Evolutionary conservation across 2,329 filamentous ascomycete genomes (phyloP), one percentile per base, ranked within the genome.

Genomic region (Cryphonectria parasitica): DNA sequence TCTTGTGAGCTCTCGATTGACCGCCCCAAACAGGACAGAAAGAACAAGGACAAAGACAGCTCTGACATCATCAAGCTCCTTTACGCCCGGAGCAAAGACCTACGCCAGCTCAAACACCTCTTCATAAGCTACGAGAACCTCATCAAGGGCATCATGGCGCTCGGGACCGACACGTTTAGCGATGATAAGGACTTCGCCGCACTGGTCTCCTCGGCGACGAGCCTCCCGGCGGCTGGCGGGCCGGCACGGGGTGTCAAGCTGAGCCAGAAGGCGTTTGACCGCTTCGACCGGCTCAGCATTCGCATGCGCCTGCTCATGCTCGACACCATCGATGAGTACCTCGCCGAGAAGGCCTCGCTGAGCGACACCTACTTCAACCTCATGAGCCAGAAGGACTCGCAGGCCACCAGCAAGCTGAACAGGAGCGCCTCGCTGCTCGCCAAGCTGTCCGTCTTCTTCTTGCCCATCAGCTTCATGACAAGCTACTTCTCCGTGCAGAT

Each of bases 341-440:
- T 93, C 31, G 87, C 87, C 39, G 91, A 93, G 78, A 93, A 93
- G 77, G 89, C 91, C 36, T 88, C 89, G 0, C 81, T 94, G 36
- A 90, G 91, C 3, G 87, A 88, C 73, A 88, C 93, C 77, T 93
- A 93, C 78, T 94, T 94, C 84, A 93, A 92, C 78, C 85, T 94
- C 73, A 92, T 91, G 70, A 89, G 91, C 25, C 89, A 93, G 76
- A 93, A 92, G 77, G 91, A 94, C 78, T 92, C 91, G 0, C 87
- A 89, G 73, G 88, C 89, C 4, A 91, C 93, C 15, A 91, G 92
- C 71, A 86, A 90, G 28, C 84, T 94, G 28, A 93, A 91, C 0
- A 84, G 91, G 70, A 90, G 91, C 73, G 92, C 91, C 3, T 88
- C 93, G 5, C 82, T 94, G 6, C 83, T 94, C 15, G 91, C 91